These are phyloP conservation scores for Penicillium glabrum DNA, from an alignment of 2,329 filamentous ascomycete genomes.

Conservation along the genomic window DNA sequence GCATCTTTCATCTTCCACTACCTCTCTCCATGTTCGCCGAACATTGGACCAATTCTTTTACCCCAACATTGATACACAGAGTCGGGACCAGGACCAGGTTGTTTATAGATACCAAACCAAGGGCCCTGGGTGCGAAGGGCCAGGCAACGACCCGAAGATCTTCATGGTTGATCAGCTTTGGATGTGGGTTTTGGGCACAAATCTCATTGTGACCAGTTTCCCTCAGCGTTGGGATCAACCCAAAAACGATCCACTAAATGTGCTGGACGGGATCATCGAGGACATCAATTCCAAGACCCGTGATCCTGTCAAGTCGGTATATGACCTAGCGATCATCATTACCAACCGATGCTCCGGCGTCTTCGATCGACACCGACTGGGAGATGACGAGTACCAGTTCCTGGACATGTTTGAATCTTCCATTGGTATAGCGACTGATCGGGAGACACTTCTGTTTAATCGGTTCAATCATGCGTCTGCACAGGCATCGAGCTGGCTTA, in stretches of 20 bases:
- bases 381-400: conserved; percentile 63
- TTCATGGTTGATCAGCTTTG: conserved; percentile 71
- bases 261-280: conserved; percentile 61
- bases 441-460: conserved; percentile 59
- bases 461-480: conserved; percentile 60
- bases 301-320: conserved; percentile 60
- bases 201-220: conserved; percentile 55
- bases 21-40: conserved; percentile 55
- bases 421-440: conserved; percentile 56
- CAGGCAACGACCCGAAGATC: conserved; percentile 53
- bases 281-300: conserved; percentile 65
- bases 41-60: conserved; percentile 68
- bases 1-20: conserved; percentile 36
- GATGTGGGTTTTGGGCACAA: conserved; percentile 62
- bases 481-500: conserved; percentile 57
- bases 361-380: conserved; percentile 60
- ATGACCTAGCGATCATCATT: conserved; percentile 64
- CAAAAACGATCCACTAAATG: conserved; percentile 62
- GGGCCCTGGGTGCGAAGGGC: conserved; percentile 30
- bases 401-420: conserved; percentile 67
- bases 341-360: conserved; percentile 60
- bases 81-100: conserved; percentile 63
- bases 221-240: conserved; percentile 51
- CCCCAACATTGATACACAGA: conserved; percentile 58
- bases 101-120: conserved; percentile 60